Evolutionary conservation across 768 basidiomycete species (phyloP).

Genomic region (Termitomyces sp.): DNA sequence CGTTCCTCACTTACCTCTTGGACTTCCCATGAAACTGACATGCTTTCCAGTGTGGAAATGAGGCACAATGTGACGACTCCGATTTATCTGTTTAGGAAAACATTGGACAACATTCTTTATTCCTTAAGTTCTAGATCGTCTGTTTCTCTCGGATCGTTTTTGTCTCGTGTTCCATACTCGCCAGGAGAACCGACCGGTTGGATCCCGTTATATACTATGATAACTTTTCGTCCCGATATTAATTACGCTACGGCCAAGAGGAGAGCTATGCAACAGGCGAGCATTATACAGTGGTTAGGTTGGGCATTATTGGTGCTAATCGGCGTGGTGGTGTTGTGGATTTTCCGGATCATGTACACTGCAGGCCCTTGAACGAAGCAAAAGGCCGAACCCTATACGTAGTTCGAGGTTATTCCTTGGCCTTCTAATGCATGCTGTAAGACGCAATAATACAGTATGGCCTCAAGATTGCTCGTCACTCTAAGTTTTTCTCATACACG

Average conservation of each 20-base stretch:
- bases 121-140: conserved; percentile 47
- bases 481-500: conserved; percentile 9
- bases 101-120: conserved; percentile 71
- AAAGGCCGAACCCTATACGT: conserved; percentile 11
- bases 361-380: conserved; percentile 11
- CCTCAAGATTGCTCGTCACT: conserved; percentile 8
- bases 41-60: conserved; percentile 78
- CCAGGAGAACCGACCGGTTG: conserved; percentile 63
- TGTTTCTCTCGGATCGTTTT: conserved; percentile 38
- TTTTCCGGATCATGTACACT: conserved; percentile 23
- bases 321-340: conserved; percentile 37
- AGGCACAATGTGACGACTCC: conserved; percentile 85
- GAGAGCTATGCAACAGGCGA: conserved; percentile 66
- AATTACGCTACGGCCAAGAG: conserved; percentile 77
- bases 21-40: conserved; percentile 11
- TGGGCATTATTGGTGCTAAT: conserved; percentile 41
- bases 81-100: conserved; percentile 72
- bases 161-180: conserved; percentile 54
- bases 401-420: conserved; percentile 10
- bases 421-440: conserved; percentile 14
- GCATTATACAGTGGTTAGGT: conserved; percentile 45
- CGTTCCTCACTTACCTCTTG: conserved; percentile 26
- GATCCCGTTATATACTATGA: conserved; percentile 95
- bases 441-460: conserved; percentile 10
- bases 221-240: conserved; percentile 95